Evolutionary conservation across 2,329 filamentous ascomycete species (phyloP).

Genomic region (Thermochaetoides dissita): DNA sequence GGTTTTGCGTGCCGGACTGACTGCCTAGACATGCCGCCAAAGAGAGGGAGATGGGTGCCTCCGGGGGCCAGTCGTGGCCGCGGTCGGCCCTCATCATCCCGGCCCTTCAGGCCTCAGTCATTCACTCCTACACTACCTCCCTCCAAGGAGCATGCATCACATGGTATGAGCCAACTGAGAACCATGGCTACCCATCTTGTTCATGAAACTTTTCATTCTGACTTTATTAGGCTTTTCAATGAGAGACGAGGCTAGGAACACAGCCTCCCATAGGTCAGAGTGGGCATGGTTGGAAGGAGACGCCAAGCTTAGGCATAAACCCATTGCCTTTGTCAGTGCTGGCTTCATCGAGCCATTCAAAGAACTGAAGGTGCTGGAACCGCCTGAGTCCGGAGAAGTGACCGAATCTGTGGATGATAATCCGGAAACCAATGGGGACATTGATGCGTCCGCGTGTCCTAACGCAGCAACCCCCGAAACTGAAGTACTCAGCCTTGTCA

Average conservation of each 20-base stretch:
- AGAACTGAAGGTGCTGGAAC: slow-evolving; percentile 10
- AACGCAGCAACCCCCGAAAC: not conserved
- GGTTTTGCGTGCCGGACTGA: not conserved
- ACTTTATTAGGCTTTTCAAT: slow-evolving; percentile 24
- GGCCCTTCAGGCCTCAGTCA: slow-evolving; percentile 2
- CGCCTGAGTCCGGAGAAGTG: not conserved
- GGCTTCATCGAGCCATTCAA: slow-evolving; percentile 37
- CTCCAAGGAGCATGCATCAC: not conserved
- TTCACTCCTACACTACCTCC: not conserved
- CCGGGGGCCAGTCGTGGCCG: slow-evolving; percentile 11
- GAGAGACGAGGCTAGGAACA: slow-evolving; percentile 37
- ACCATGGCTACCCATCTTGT: not conserved
- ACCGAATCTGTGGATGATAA: slow-evolving; percentile 1
- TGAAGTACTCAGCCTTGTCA: not conserved
- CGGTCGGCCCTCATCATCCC: slow-evolving; percentile 6
- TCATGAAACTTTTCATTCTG: not conserved
- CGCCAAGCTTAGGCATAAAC: slow-evolving; percentile 31
- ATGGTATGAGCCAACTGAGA: slow-evolving; percentile 6
- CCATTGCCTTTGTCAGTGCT: slow-evolving; percentile 40
- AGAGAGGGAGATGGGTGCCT: slow-evolving; percentile 14
- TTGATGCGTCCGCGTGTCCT: not conserved
- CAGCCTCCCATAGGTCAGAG: slow-evolving; percentile 29
- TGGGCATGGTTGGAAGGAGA: slow-evolving; percentile 21
- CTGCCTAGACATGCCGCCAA: slow-evolving; percentile 7
- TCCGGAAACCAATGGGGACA: slow-evolving; percentile 2